Percentiles rank a stretch among this genome's conserved stretches.
Evolutionary conservation across 176 grass and related monocot species (phyloP).

Genomic region (Aegilops bicornis): DNA sequence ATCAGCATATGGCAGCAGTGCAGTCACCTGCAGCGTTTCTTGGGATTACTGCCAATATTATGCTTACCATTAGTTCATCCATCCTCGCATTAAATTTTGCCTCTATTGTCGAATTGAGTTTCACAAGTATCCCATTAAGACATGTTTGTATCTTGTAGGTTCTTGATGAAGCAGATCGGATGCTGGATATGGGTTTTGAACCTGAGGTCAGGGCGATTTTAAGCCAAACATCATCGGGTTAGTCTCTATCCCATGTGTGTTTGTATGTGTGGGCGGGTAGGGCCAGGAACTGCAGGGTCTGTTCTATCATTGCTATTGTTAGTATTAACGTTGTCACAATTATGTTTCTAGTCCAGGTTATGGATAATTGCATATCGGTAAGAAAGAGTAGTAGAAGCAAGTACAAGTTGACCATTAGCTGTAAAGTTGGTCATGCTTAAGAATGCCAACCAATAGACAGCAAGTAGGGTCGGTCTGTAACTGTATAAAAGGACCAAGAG

Average conservation of each 20-base stretch:
- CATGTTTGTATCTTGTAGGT: constrained; percentile 49
- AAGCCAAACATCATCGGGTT: constrained; percentile 86
- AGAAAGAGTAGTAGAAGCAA: not conserved
- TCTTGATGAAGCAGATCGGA: constrained; percentile 99
- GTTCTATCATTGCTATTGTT: not conserved
- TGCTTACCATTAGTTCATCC: constrained; percentile 12
- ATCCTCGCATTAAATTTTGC: constrained; percentile 2
- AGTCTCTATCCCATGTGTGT: constrained; percentile 22
- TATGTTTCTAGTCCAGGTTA: not conserved
- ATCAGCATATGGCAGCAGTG: not conserved
- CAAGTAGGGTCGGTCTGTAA: not conserved
- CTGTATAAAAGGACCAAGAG: not conserved
- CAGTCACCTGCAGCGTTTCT: not conserved
- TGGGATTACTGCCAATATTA: not conserved
- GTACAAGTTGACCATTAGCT: not conserved
- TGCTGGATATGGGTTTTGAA: constrained; percentile 99
- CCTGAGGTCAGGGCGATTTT: constrained; percentile 96
- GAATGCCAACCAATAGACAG: not conserved
- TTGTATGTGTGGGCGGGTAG: not conserved
- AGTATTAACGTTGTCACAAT: not conserved
- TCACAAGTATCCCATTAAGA: constrained; percentile 6
- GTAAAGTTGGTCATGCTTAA: not conserved
- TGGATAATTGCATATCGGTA: not conserved
- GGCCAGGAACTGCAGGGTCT: not conserved
- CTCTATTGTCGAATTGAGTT: not conserved